Percentiles rank a stretch among this genome's conserved stretches.
These are phyloP conservation scores for Dendrobium nobile DNA, from an alignment of 106 monocot species.

Conservation along the genomic window DNA sequence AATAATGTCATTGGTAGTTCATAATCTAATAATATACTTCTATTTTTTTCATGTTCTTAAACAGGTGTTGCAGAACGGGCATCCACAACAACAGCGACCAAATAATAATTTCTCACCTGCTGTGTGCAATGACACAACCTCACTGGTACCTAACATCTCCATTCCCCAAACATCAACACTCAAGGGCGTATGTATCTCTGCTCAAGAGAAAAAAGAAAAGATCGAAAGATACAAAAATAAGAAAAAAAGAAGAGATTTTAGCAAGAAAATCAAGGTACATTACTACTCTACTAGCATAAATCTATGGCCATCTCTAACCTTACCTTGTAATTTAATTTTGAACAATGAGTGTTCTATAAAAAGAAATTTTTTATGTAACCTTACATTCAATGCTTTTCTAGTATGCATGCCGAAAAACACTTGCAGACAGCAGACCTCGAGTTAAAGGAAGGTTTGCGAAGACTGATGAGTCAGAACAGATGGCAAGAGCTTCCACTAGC, in stretches of 20 bases:
- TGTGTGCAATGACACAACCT: constrained; percentile 12
- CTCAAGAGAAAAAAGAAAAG: too few relatives aligned
- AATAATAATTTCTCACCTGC: not conserved
- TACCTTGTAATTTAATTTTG: too few relatives aligned
- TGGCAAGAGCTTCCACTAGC: not conserved
- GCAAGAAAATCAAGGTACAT: too few relatives aligned
- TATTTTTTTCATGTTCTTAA: not conserved
- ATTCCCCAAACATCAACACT: constrained; percentile 21
- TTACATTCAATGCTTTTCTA: constrained; percentile 8
- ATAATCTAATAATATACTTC: too few relatives aligned
- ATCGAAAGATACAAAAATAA: too few relatives aligned
- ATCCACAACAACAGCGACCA: not conserved
- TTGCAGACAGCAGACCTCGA: constrained; percentile 47
- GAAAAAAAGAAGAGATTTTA: too few relatives aligned
- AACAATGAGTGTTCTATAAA: too few relatives aligned
- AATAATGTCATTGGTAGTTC: too few relatives aligned
- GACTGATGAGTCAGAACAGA: constrained; percentile 36
- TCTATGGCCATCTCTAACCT: too few relatives aligned
- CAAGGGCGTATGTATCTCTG: constrained; percentile 21
- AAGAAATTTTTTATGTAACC: not conserved
- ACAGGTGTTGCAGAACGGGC: not conserved
- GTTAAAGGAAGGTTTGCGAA: constrained; percentile 58
- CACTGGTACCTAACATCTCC: not conserved
- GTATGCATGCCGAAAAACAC: constrained; percentile 57
- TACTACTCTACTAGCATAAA: too few relatives aligned